Evolutionary conservation across 2,329 filamentous ascomycete genomes (phyloP).

Genomic region (Exophiala xenobiotica): DNA sequence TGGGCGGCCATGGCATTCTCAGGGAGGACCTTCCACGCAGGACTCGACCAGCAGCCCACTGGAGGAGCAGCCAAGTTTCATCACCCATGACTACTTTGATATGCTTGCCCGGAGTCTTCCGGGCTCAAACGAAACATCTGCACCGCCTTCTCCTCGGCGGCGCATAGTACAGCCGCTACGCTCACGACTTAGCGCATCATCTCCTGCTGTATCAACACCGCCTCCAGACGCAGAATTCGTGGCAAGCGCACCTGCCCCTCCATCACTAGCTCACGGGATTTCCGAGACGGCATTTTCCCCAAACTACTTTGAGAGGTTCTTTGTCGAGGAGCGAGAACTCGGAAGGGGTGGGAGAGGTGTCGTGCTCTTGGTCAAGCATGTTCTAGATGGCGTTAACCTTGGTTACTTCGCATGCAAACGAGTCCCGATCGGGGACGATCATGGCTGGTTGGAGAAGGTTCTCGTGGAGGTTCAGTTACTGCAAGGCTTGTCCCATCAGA

Average conservation of each 20-base stretch:
- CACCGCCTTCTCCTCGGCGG: conserved; percentile 52
- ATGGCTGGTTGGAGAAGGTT: conserved; percentile 92
- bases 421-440: conserved; percentile 91
- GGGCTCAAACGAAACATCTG: conserved; percentile 48
- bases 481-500: conserved; percentile 87
- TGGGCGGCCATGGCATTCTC: conserved; percentile 66
- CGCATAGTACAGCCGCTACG: conserved; percentile 48
- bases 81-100: conserved; percentile 91
- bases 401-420: conserved; percentile 96
- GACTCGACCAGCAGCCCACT: conserved; percentile 34
- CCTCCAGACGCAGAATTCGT: conserved; percentile 53
- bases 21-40: conserved; percentile 35
- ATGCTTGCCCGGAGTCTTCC: conserved; percentile 70
- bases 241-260: conserved; percentile 44
- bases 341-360: conserved; percentile 92
- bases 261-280: conserved; percentile 62
- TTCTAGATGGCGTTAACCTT: conserved; percentile 82
- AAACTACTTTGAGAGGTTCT: conserved; percentile 90
- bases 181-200: conserved; percentile 32
- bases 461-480: conserved; percentile 90
- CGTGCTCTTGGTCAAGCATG: conserved; percentile 87
- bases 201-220: conserved; percentile 36
- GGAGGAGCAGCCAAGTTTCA: conserved; percentile 62
- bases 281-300: conserved; percentile 84
- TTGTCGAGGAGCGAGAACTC: conserved; percentile 81